Base-by-base conservation (phyloP, 73 alveolate species). In the Durusdinium trenchii region DNA sequence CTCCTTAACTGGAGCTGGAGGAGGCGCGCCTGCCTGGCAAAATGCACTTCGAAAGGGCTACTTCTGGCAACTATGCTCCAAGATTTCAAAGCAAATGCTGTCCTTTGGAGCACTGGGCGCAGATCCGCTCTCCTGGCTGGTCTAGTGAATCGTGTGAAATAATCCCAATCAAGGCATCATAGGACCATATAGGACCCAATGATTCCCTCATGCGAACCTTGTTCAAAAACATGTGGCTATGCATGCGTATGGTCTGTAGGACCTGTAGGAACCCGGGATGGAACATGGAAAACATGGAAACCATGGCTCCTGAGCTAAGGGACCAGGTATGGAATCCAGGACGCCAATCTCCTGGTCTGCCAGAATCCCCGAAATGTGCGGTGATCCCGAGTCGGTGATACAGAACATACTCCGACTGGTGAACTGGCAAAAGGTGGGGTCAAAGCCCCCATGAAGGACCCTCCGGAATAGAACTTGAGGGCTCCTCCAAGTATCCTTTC, bases 341-440 rank as follows among this genome's bases (percentile, higher is more conserved):
- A 81, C 91, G 91, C 91, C 91, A 81, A 81, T 81, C 91, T 81
- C 91, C 91, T 81, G 91, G n/a, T n/a, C n/a, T n/a, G n/a, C n/a
- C n/a, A n/a, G n/a, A n/a, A n/a, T n/a, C n/a, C n/a, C n/a, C n/a
- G n/a, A n/a, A n/a, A n/a, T n/a, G n/a, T n/a, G n/a, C n/a, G n/a
- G n/a, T n/a, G n/a, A n/a, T n/a, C n/a, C n/a, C n/a, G n/a, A n/a
- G n/a, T n/a, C n/a, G n/a, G n/a, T n/a, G n/a, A n/a, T n/a, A n/a
- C 76, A 62, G 16, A 62, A 12, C 16, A 64, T 5, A 64, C 78
- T 64, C 38, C 78, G 42, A n/a, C n/a, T n/a, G n/a, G n/a, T n/a
- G n/a, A n/a, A n/a, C n/a, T n/a, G n/a, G n/a, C n/a, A n/a, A n/a
- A n/a, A n/a, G n/a, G n/a, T n/a, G n/a, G 1, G 4, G 30, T 23